Base-by-base conservation (phyloP, 441 rosid species). In the Biscutella laevigata region DNA sequence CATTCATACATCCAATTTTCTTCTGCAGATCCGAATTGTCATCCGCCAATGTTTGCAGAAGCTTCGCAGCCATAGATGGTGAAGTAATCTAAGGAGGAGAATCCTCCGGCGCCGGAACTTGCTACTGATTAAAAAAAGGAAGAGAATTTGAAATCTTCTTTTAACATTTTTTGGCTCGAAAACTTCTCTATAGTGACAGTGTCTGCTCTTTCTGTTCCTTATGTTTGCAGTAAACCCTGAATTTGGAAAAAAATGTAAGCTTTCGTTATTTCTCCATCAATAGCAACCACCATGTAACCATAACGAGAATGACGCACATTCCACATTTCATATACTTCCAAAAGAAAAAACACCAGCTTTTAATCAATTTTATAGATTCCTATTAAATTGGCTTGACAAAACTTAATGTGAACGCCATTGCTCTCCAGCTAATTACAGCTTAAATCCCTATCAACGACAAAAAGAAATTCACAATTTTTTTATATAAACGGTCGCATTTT, bases 1-100 rank as follows among this genome's bases (percentile, higher is more conserved):
- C 95, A 37, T 78, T 83, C 89, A 91, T 83, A 76, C 98, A 91
- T 61, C 98, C 98, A 12, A 88, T 79, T 66, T 80, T 88, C 81
- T 77, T 88, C 79, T 81, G 87, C 71, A 91, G 72, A 67, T 85
- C 95, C 24, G 88, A 77, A 65, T 82, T 85, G 13, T 91, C 96
- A 73, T 87, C 98, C 54, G 95, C 85, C 53, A 91, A 71, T 12
- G 88, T 74, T 70, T 88, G 84, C 33, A 91, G 71, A 62, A 88
- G 91, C 70, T 88, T 87, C 14, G 98, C 83, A 55, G 98, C 96
- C 98, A 91, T 91, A 22, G 73, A 57, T 43, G 29, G 29, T 59
- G 53, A 47, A 51, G 17, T 21, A 41, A 30, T 32, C 21, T 37
- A 2, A 39, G 21, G 15, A 28, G 20, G 14, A 8, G 3, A 27